phyloP scores from a whole-genome alignment of 2,329 filamentous ascomycete genomes.

The Epichloe coenophiala region DNA sequence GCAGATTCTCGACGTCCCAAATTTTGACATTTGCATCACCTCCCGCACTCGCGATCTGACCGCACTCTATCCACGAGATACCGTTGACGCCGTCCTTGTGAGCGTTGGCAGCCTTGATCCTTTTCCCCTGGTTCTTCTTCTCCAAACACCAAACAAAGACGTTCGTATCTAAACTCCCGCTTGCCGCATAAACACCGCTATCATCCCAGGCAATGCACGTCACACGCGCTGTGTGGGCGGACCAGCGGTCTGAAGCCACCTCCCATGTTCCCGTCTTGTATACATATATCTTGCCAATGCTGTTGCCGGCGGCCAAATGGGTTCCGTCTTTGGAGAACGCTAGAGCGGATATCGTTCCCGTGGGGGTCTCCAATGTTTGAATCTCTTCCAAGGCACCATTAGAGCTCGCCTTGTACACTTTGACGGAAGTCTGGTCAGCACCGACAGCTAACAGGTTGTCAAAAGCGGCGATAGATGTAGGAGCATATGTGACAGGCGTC shows the following conservation, averaged over 20 bases:
- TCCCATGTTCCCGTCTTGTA: slow-evolving; percentile 51
- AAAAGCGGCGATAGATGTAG: slow-evolving; percentile 59
- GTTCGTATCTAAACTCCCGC: slow-evolving; percentile 80
- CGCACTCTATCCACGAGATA: slow-evolving; percentile 62
- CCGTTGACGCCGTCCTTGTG: slow-evolving; percentile 94
- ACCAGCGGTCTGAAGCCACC: slow-evolving; percentile 64
- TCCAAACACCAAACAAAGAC: slow-evolving; percentile 82
- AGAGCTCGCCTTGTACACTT: slow-evolving; percentile 51
- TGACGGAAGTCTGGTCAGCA: slow-evolving; percentile 56
- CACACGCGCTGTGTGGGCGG: slow-evolving; percentile 45
- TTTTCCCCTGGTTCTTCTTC: slow-evolving; percentile 65
- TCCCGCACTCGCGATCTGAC: slow-evolving; percentile 65
- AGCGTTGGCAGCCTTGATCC: slow-evolving; percentile 73
- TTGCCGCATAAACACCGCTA: slow-evolving; percentile 64
- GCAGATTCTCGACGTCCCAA: slow-evolving; percentile 43
- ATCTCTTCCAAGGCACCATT: slow-evolving; percentile 39
- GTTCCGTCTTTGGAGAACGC: slow-evolving; percentile 69
- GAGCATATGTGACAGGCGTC: slow-evolving; percentile 46
- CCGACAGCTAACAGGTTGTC: slow-evolving; percentile 62
- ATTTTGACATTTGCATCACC: slow-evolving; percentile 85
- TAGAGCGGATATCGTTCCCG: slow-evolving; percentile 62
- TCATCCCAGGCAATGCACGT: slow-evolving; percentile 61
- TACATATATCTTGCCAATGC: slow-evolving; percentile 75
- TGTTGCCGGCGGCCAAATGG: slow-evolving; percentile 69
- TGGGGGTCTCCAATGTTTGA: slow-evolving; percentile 52